Evolutionary conservation across 1,139 yeast genomes (phyloP), one percentile per base, ranked within the genome.

Genomic region (Protomyces inundatus): DNA sequence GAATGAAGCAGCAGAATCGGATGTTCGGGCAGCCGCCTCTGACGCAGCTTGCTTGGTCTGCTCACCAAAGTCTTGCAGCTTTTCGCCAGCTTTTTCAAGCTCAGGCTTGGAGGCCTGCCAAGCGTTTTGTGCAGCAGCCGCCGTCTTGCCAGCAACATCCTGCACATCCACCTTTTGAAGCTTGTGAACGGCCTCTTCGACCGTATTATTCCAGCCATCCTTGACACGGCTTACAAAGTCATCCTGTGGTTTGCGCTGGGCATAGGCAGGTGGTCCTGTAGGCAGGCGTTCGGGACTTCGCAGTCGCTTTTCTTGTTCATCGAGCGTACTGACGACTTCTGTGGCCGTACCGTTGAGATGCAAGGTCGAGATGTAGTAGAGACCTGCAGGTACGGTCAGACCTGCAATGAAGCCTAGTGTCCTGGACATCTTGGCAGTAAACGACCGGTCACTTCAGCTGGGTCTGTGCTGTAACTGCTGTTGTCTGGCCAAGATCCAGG

Each of bases 341-440:
- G 52, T 53, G 4, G 62, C 54, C 9, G 62, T 58, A n/a, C 62
- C 62, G 3, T 52, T 50, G 35, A 58, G 52, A 32, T 58, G 62
- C 16, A 58, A 34, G n/a, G 46, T 55, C 12, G 62, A 58, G 35
- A 58, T 39, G 48, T 58, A 58, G 53, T 58, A 58, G 5, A 58
- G 34, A 5, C 62, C 56, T 6, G 62, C 62, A 14, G 62, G 56
- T n/a, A 58, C 62, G 4, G 62, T 58, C 6, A 58, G 56, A 4
- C 62, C 62, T 3, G 62, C 62, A 32, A 58, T 52, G 45, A 58
- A 52, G 23, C 62, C 62, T 4, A 58, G 53, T 33, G 62, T 58
- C 30, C 62, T 51, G 3, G 62, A 58, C 62, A 58, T 58, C 2
- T 23, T 23, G 23, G 2, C 23, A 23, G 23, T 23, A 23, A 1